A percentile compares a stretch with the other conserved stretches of the same genome.
phyloP scores from a whole-genome alignment of 2,329 filamentous ascomycete genomes.

The Botrytis fragariae region DNA sequence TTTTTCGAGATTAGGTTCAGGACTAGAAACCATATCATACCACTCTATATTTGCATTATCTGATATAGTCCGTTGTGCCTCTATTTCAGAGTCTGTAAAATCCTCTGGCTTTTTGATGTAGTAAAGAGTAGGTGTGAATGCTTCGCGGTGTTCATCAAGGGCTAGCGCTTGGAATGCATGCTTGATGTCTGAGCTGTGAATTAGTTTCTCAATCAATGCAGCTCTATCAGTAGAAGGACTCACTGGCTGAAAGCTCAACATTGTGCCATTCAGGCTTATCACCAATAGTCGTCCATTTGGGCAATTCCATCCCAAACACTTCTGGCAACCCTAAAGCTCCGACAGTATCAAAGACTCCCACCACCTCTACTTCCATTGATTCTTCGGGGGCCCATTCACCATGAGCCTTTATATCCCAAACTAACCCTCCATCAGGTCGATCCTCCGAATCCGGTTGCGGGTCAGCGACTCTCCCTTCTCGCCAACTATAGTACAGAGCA shows the following conservation, averaged over 20 bases:
- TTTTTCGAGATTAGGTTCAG: not conserved
- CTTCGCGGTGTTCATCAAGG: constrained; percentile 46
- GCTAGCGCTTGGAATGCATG: constrained; percentile 50
- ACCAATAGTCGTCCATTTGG: not conserved
- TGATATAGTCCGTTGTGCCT: not conserved
- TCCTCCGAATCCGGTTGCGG: not conserved
- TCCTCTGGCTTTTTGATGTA: not conserved
- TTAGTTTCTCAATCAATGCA: not conserved
- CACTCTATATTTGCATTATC: not conserved
- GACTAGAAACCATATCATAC: not conserved
- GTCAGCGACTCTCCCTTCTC: not conserved
- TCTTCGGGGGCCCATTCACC: not conserved
- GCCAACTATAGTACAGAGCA: not conserved
- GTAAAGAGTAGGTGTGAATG: constrained; percentile 43
- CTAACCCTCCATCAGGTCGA: not conserved
- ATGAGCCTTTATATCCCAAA: not conserved
- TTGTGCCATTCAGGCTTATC: constrained; percentile 12
- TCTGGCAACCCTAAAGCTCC: constrained; percentile 17
- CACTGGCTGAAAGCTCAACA: not conserved
- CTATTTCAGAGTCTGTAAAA: not conserved
- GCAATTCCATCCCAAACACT: not conserved
- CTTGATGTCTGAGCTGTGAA: constrained; percentile 38
- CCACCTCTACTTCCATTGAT: constrained; percentile 21
- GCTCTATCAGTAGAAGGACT: not conserved
- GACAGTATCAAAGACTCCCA: constrained; percentile 28